Percentiles rank a stretch among this genome's conserved stretches.
phyloP scores from a whole-genome alignment of 495 filamentous ascomycete genomes.

The Penicillium soppii region DNA sequence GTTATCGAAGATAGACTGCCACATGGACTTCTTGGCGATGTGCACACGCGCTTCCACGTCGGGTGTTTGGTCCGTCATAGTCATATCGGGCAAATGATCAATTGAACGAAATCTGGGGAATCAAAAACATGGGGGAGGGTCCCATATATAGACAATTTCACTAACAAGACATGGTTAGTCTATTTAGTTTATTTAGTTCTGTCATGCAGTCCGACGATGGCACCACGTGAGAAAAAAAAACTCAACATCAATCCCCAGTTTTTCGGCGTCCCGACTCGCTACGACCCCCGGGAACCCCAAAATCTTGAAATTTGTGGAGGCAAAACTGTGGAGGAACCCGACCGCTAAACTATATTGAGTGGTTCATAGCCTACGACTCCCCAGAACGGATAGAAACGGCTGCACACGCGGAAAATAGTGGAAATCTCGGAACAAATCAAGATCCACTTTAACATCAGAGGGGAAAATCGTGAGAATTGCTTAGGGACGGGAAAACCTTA shows the following conservation, averaged over 20 bases:
- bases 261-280: slow-evolving; percentile 25
- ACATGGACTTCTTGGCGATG: slow-evolving; percentile 31
- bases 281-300: slow-evolving; percentile 3
- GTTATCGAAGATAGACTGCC: slow-evolving; percentile 31
- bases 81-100: slow-evolving; percentile 15
- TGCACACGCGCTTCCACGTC: slow-evolving; percentile 24
- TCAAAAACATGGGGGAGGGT: slow-evolving; percentile 7
- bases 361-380: slow-evolving; percentile 15
- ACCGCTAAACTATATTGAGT: slow-evolving; percentile 7
- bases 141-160: slow-evolving; percentile 12
- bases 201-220: neutral
- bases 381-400: neutral
- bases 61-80: slow-evolving; percentile 18
- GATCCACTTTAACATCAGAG: neutral
- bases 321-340: slow-evolving; percentile 18
- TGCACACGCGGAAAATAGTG: neutral
- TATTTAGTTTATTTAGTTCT: neutral
- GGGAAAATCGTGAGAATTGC: neutral
- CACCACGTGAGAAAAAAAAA: slow-evolving; percentile 10
- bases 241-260: slow-evolving; percentile 4
- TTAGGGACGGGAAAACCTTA: too few relatives aligned
- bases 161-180: too few relatives aligned
- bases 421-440: neutral
- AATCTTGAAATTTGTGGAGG: slow-evolving; percentile 7
- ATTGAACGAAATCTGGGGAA: slow-evolving; percentile 6